A percentile compares a stretch with the other conserved stretches of the same genome.
Evolutionary conservation across 2,329 filamentous ascomycete genomes (phyloP).

Genomic region (Stagonosporopsis cucurbitacearum): DNA sequence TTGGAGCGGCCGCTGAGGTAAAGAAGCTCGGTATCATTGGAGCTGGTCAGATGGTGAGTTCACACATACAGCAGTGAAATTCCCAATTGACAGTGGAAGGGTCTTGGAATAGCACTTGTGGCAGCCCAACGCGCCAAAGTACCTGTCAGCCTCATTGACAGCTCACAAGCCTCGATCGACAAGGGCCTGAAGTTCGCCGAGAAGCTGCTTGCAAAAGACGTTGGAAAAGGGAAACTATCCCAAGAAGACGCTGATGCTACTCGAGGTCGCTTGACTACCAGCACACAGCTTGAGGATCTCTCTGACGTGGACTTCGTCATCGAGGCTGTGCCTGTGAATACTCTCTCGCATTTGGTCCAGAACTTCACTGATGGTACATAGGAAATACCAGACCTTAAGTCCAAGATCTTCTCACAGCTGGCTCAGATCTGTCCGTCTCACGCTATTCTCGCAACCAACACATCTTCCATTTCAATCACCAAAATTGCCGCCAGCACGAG

Average conservation of each 20-base stretch:
- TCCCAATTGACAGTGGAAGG: slow-evolving; percentile 61
- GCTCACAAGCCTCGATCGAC: slow-evolving; percentile 80
- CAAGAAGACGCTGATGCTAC: slow-evolving; percentile 79
- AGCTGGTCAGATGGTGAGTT: slow-evolving; percentile 89
- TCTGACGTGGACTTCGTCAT: slow-evolving; percentile 94
- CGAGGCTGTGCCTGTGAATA: slow-evolving; percentile 78
- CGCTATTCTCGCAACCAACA: slow-evolving; percentile 94
- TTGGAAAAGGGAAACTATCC: slow-evolving; percentile 84
- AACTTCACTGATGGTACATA: slow-evolving; percentile 16
- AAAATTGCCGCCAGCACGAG: slow-evolving; percentile 89
- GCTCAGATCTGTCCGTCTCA: slow-evolving; percentile 82
- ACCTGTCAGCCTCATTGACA: slow-evolving; percentile 86
- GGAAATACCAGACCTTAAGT: slow-evolving; percentile 87
- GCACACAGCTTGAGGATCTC: slow-evolving; percentile 77
- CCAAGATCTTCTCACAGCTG: slow-evolving; percentile 82
- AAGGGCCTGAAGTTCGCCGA: slow-evolving; percentile 93
- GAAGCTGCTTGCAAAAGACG: slow-evolving; percentile 91
- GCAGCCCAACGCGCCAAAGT: slow-evolving; percentile 84
- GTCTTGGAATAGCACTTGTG: slow-evolving; percentile 92
- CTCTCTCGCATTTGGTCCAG: neutral
- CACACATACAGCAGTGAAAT: neutral
- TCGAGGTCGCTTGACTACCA: slow-evolving; percentile 71
- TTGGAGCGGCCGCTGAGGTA: slow-evolving; percentile 71
- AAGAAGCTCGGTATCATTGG: slow-evolving; percentile 91
- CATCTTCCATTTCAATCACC: slow-evolving; percentile 97